phyloP scores from a whole-genome alignment of 306 rosid genomes.

The Prunus davidiana region DNA sequence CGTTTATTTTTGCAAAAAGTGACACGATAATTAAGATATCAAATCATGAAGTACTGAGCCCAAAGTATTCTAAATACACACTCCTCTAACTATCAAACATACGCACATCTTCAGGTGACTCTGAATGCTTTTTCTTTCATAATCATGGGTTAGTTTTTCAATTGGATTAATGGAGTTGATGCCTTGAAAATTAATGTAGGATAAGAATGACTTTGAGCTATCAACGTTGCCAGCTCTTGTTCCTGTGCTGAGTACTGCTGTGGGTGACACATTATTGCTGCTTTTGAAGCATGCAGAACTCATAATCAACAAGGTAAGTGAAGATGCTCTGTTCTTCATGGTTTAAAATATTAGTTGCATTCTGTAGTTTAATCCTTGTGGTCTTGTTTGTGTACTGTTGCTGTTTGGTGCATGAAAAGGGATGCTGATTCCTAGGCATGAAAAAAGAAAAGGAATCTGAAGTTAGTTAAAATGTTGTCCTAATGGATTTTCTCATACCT shows the following conservation, averaged over 20 bases:
- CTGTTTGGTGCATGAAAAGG: neutral
- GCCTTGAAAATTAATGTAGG: constrained; percentile 46
- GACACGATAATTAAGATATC: neutral
- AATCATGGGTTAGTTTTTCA: neutral
- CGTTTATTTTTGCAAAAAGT: neutral
- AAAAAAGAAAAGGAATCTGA: neutral
- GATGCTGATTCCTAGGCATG: neutral
- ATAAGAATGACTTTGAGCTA: constrained; percentile 87
- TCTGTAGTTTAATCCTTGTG: neutral
- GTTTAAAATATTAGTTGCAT: neutral
- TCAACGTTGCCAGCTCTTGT: constrained; percentile 93
- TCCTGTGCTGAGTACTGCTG: constrained; percentile 83
- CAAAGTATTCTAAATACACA: neutral
- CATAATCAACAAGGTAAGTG: constrained; percentile 78
- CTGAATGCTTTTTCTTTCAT: neutral
- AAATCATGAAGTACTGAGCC: neutral
- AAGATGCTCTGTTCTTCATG: neutral
- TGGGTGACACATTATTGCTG: constrained; percentile 82
- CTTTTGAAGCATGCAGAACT: constrained; percentile 92
- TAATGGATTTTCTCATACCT: neutral
- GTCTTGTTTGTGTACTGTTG: neutral
- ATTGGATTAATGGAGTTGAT: neutral
- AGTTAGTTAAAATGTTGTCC: neutral
- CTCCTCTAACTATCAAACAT: neutral
- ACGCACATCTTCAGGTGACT: neutral